Percentiles rank a stretch among this genome's conserved stretches.
phyloP scores from a whole-genome alignment of 768 basidiomycete genomes.

The Infundibulicybe gibba region DNA sequence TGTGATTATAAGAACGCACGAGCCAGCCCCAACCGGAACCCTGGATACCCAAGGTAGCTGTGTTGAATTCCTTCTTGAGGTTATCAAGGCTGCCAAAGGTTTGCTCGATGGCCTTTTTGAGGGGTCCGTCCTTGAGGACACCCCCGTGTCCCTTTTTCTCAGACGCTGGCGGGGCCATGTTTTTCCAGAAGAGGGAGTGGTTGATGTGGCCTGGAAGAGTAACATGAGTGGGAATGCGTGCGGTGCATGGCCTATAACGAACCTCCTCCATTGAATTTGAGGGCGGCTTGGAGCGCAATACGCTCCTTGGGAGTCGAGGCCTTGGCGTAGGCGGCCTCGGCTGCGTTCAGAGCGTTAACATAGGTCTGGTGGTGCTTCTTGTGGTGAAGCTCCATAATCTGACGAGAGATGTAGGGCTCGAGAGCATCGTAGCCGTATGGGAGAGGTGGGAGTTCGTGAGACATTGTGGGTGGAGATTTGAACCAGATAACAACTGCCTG shows the following conservation, averaged over 20 bases:
- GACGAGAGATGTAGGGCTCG: constrained; percentile 86
- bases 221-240: constrained; percentile 12
- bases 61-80: constrained; percentile 80
- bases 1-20: constrained; percentile 42
- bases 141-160: constrained; percentile 61
- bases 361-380: constrained; percentile 95
- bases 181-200: constrained; percentile 96
- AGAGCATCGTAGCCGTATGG: constrained; percentile 86
- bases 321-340: constrained; percentile 73
- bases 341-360: constrained; percentile 88
- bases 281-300: constrained; percentile 84
- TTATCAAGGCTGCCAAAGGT: constrained; percentile 69
- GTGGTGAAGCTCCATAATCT: constrained; percentile 97
- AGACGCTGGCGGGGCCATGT: constrained; percentile 64
- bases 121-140: constrained; percentile 52
- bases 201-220: constrained; percentile 75
- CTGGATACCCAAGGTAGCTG: constrained; percentile 81
- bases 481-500: too few species aligned
- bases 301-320: constrained; percentile 69
- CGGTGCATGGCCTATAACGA: constrained; percentile 18
- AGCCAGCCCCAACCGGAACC: constrained; percentile 98
- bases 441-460: constrained; percentile 52
- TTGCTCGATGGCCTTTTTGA: constrained; percentile 60
- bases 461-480: constrained; percentile 9
- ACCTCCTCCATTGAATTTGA: constrained; percentile 98